Conservation (phyloP, 2,329 filamentous ascomycete genomes). For the Aspergillus sp. region DNA sequence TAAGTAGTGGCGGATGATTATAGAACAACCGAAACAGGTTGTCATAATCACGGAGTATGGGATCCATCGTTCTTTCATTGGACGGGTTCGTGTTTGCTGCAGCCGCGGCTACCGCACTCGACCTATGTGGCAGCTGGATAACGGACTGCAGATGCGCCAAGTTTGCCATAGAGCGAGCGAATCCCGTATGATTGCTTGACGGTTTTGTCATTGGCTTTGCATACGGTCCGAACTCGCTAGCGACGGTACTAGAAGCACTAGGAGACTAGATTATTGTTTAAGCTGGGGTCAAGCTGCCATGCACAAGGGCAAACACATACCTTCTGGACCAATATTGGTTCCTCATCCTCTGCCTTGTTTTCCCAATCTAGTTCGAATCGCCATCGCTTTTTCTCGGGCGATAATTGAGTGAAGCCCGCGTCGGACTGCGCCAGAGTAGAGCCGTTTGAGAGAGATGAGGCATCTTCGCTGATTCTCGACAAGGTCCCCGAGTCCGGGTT, state of each 20-base stretch:
- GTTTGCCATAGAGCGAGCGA: conserved; percentile 87
- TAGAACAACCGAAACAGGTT: conserved; percentile 96
- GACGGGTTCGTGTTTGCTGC: conserved; percentile 9
- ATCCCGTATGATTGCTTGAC: conserved; percentile 62
- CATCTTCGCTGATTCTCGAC: conserved; percentile 38
- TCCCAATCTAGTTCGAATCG: conserved; percentile 84
- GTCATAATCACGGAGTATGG: conserved; percentile 87
- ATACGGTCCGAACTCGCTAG: conserved; percentile 46
- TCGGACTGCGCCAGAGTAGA: conserved; percentile 39
- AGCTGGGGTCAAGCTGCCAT: neutral
- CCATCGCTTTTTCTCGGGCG: conserved; percentile 65
- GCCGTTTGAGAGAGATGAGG: conserved; percentile 34
- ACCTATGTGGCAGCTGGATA: conserved; percentile 49
- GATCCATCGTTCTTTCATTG: conserved; percentile 60
- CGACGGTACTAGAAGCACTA: conserved; percentile 56
- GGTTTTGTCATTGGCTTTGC: conserved; percentile 64
- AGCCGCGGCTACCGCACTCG: conserved; percentile 45
- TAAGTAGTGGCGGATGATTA: conserved; percentile 80
- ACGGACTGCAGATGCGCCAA: conserved; percentile 60
- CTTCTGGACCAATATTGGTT: conserved; percentile 85
- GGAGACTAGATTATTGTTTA: conserved; percentile 27
- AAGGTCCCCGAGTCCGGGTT: conserved; percentile 39
- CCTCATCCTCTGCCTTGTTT: conserved; percentile 65
- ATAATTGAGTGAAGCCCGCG: conserved; percentile 41
- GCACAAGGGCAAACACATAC: conserved; percentile 46